Evolutionary conservation across 1,284 basidiomycete species (phyloP), one percentile per base, ranked within the genome.

Genomic region (Rhizopogon parksii): DNA sequence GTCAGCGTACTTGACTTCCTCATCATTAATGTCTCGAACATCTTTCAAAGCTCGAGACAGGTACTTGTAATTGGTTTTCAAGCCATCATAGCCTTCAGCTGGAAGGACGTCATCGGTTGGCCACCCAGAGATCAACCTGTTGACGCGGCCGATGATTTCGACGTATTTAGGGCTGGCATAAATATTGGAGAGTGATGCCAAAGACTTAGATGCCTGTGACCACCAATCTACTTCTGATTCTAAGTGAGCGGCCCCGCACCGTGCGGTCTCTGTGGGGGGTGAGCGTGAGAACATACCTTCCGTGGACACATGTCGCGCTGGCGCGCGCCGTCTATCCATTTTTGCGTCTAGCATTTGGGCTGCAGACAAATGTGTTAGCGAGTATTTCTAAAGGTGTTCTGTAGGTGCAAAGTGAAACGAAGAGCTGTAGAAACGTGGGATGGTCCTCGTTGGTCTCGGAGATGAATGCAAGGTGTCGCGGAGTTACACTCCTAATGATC

Each of bases 61-160:
- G 64, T 82, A 85, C 63, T 76, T 80, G 67, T 82, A 80, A 36
- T 77, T 77, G 30, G 70, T 70, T 66, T 79, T 85, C 51, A 88
- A 74, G 36, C 69, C 70, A 38, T 83, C 82, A 49, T 83, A 74
- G 43, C 82, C 82, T 63, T 88, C 84, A 0, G 79, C 73, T 4
- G 82, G 79, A 11, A 84, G 61, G 19, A 74, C 74, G 58, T 89
- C 86, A 64, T 88, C 83, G 19, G 73, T 66, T 5, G 85, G 85
- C 84, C 86, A 88, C 35, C 74, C 75, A 47, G 75, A 72, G 55
- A 88, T 81, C 50, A 85, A 63, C 57, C 84, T 75, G 63, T 90
- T 88, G 21, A 85, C 82, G 43, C 83, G 78, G 32, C 77, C 77
- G 49, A 88, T 78, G 1, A 79, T 79, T 37, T 88, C 84, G 50